phyloP scores from a whole-genome alignment of 805 yeast species.

The Sugiyamaella marilandica region DNA sequence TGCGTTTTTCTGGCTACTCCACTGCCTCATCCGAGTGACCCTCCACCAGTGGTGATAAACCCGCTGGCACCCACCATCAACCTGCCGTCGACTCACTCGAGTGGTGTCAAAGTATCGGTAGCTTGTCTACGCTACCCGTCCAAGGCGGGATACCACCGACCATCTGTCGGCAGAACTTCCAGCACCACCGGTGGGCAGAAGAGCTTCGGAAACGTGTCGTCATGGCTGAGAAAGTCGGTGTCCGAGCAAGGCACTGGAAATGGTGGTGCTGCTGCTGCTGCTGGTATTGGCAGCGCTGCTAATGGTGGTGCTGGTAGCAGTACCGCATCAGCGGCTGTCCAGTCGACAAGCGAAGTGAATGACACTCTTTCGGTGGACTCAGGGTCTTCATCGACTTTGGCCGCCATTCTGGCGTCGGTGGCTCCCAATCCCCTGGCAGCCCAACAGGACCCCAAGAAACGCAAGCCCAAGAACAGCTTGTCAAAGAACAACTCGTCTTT shows the following conservation, averaged over 20 bases:
- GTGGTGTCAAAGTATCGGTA: conserved; percentile 18
- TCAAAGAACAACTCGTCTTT: conserved; percentile 37
- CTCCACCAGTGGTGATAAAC: conserved; percentile 31
- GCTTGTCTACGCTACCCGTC: conserved; percentile 8
- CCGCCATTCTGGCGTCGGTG: not conserved
- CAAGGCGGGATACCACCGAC: not conserved
- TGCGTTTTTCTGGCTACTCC: conserved; percentile 35
- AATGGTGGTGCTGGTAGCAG: not conserved
- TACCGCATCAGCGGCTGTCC: not conserved
- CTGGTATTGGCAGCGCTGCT: too few species aligned
- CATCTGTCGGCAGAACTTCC: conserved; percentile 1
- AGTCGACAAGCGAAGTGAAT: not conserved
- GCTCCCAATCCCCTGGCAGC: not conserved
- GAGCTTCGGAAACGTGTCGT: conserved; percentile 14
- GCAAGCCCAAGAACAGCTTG: conserved; percentile 34
- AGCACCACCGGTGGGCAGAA: conserved; percentile 1
- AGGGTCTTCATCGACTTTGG: not conserved
- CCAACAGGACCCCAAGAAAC: conserved; percentile 8
- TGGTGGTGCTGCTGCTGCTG: not conserved
- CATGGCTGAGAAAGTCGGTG: not conserved
- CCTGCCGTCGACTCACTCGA: conserved; percentile 25
- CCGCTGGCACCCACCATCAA: conserved; percentile 34
- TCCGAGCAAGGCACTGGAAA: not conserved
- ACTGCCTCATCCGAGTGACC: conserved; percentile 36
- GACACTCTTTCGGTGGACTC: conserved; percentile 4